A percentile compares a stretch with the other conserved stretches of the same genome.
phyloP scores from a whole-genome alignment of 805 yeast species.

The Priceomyces castillae region DNA sequence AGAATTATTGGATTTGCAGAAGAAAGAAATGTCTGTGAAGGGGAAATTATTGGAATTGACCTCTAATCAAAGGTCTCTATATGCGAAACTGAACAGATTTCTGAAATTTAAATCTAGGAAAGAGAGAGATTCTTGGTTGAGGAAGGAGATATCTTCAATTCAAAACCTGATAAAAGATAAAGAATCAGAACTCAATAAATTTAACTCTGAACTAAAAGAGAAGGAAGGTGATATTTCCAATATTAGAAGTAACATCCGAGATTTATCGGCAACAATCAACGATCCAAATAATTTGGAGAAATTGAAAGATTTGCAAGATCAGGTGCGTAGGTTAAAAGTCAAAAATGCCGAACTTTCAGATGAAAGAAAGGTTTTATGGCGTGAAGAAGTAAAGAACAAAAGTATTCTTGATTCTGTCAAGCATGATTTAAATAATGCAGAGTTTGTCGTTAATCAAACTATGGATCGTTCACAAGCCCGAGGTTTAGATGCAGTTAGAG shows the following conservation, averaged over 20 bases:
- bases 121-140: slow-evolving; percentile 70
- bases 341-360: slow-evolving; percentile 52
- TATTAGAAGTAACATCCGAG: slow-evolving; percentile 13
- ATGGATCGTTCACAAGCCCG: slow-evolving; percentile 69
- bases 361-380: slow-evolving; percentile 70
- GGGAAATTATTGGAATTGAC: slow-evolving; percentile 39
- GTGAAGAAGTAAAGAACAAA: slow-evolving; percentile 67
- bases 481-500: slow-evolving; percentile 68
- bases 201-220: slow-evolving; percentile 17
- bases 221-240: slow-evolving; percentile 25
- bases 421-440: slow-evolving; percentile 55
- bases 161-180: slow-evolving; percentile 26
- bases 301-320: slow-evolving; percentile 24
- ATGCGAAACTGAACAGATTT: slow-evolving; percentile 69
- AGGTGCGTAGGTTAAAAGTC: slow-evolving; percentile 40
- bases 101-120: slow-evolving; percentile 52
- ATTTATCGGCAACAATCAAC: slow-evolving; percentile 12
- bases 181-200: slow-evolving; percentile 20
- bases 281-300: slow-evolving; percentile 8
- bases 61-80: slow-evolving; percentile 55
- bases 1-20: slow-evolving; percentile 33
- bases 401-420: slow-evolving; percentile 54
- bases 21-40: slow-evolving; percentile 41
- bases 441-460: slow-evolving; percentile 61
- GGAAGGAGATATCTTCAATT: slow-evolving; percentile 44